Percentiles rank a stretch among this genome's conserved stretches.
Conservation (phyloP, 1,139 yeast genomes). For the Sugiyamaella xylanicola region DNA sequence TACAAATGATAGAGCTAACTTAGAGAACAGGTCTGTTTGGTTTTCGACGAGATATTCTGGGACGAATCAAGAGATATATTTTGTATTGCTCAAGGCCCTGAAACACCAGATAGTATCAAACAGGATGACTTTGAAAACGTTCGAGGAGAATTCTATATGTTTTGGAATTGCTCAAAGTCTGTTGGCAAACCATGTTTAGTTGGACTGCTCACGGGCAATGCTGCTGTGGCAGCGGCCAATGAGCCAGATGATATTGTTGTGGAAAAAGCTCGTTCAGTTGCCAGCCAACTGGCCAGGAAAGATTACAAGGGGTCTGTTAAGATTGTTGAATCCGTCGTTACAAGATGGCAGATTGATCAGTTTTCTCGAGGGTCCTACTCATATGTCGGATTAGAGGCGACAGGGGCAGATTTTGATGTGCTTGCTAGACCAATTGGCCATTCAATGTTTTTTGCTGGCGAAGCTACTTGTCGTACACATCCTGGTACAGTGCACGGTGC, state of each 20-base stretch:
- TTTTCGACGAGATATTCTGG: conserved; percentile 48
- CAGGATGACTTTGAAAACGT: conserved; percentile 34
- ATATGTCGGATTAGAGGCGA: conserved; percentile 48
- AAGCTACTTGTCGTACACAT: conserved; percentile 47
- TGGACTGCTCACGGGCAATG: conserved; percentile 47
- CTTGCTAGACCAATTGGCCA: conserved; percentile 46
- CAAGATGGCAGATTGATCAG: conserved; percentile 49
- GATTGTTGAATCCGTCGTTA: conserved; percentile 46
- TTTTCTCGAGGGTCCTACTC: conserved; percentile 47
- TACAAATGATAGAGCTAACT: too few species aligned
- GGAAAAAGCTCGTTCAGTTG: conserved; percentile 40
- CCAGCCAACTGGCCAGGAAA: conserved; percentile 38
- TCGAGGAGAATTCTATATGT: conserved; percentile 46
- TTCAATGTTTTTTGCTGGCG: conserved; percentile 49
- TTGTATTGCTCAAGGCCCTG: conserved; percentile 39
- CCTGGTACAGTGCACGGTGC: conserved; percentile 53
- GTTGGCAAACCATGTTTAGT: conserved; percentile 45
- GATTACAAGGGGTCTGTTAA: conserved; percentile 28
- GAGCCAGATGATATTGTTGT: conserved; percentile 43
- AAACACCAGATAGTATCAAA: conserved; percentile 23
- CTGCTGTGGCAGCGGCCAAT: conserved; percentile 42
- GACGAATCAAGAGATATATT: conserved; percentile 43
- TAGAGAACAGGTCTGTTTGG: conserved; percentile 41
- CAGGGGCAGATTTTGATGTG: conserved; percentile 48
- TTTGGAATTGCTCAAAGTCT: conserved; percentile 44